Evolutionary conservation across 345 rosid species (phyloP).

Genomic region (Murraya koenigii): DNA sequence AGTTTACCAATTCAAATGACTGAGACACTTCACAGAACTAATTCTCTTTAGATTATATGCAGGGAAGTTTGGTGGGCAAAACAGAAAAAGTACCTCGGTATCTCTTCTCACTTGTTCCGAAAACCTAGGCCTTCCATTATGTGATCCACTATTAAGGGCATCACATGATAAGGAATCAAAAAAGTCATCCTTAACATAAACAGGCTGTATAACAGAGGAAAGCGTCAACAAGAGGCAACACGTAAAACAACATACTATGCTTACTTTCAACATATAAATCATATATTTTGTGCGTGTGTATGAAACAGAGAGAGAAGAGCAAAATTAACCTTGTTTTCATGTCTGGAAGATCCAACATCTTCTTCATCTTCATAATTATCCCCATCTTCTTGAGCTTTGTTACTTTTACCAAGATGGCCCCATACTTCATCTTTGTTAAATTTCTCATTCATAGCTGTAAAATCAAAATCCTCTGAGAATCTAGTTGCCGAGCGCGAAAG

Average conservation of each 20-base stretch:
- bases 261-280: not conserved
- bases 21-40: not conserved
- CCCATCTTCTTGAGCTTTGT: slow-evolving; percentile 24
- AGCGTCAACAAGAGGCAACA: not conserved
- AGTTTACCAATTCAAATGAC: not conserved
- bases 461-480: slow-evolving; percentile 55
- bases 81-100: slow-evolving; percentile 37
- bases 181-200: slow-evolving; percentile 55
- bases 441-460: slow-evolving; percentile 55
- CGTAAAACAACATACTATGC: not conserved
- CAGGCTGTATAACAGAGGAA: slow-evolving; percentile 32
- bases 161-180: slow-evolving; percentile 54
- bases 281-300: not conserved
- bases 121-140: slow-evolving; percentile 43
- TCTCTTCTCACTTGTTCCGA: slow-evolving; percentile 51
- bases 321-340: slow-evolving; percentile 26
- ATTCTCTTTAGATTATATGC: not conserved
- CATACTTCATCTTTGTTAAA: slow-evolving; percentile 61
- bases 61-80: not conserved
- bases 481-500: slow-evolving; percentile 34
- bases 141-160: slow-evolving; percentile 33
- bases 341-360: slow-evolving; percentile 26
- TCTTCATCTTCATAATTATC: slow-evolving; percentile 36
- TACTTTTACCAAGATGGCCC: slow-evolving; percentile 55
- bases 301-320: not conserved